These are phyloP conservation scores for Gentiana straminea DNA, from an alignment of 257 asterid species.

Conservation along the genomic window DNA sequence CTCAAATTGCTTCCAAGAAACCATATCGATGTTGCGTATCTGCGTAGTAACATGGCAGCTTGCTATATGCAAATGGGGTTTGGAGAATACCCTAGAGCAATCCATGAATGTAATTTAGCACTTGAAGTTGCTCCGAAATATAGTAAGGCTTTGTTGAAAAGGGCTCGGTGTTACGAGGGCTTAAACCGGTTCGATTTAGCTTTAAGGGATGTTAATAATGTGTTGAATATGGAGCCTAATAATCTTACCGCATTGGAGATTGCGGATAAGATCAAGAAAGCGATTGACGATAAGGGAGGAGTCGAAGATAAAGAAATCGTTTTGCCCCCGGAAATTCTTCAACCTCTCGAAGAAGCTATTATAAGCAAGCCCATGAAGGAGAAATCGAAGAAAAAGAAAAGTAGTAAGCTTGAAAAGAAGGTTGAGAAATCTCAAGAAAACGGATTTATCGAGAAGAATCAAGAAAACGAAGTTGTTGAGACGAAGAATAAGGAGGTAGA, in stretches of 20 bases:
- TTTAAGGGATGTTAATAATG: slow-evolving; percentile 54
- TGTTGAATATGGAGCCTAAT: slow-evolving; percentile 69
- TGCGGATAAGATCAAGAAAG: slow-evolving; percentile 41
- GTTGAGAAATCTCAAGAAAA: no score
- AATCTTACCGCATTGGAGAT: slow-evolving; percentile 70
- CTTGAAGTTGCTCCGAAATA: slow-evolving; percentile 83
- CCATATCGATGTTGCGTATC: slow-evolving; percentile 75
- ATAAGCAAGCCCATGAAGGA: slow-evolving; percentile 32
- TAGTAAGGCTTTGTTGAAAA: slow-evolving; percentile 71
- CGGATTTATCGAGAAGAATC: slow-evolving; percentile 15
- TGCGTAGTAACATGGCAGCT: slow-evolving; percentile 80
- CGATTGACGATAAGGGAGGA: slow-evolving; percentile 49
- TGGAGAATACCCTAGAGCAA: slow-evolving; percentile 88
- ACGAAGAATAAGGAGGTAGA: slow-evolving; percentile 25
- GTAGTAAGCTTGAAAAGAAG: slow-evolving; percentile 36
- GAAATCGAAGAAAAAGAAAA: slow-evolving; percentile 53
- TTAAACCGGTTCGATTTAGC: slow-evolving; percentile 73
- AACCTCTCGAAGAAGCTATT: slow-evolving; percentile 25
- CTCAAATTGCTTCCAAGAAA: slow-evolving; percentile 58
- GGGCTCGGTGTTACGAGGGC: slow-evolving; percentile 75
- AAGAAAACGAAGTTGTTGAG: slow-evolving; percentile 32
- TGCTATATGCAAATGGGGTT: slow-evolving; percentile 89
- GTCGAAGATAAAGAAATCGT: slow-evolving; percentile 45
- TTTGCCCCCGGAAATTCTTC: slow-evolving; percentile 26
- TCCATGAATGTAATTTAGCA: slow-evolving; percentile 74